Conservation (phyloP, 2,329 filamentous ascomycete genomes). For the Drechslerella coelobrocha region DNA sequence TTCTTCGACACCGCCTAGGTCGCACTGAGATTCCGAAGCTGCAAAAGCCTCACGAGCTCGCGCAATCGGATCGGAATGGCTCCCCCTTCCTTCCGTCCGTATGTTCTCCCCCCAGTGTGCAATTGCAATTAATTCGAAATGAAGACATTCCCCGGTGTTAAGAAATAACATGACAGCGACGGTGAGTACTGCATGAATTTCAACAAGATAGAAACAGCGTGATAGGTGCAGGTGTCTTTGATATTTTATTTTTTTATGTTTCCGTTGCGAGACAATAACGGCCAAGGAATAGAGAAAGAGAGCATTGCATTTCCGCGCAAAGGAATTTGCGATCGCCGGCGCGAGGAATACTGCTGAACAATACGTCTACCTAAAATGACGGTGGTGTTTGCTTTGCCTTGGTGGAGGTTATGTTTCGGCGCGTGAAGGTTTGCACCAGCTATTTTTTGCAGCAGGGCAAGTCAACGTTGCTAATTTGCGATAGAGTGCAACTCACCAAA, state of each 20-base stretch:
- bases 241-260: too few species aligned
- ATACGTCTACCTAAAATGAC: slow-evolving; percentile 21
- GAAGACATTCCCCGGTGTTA: slow-evolving; percentile 44
- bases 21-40: neutral
- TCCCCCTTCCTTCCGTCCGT: neutral
- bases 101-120: neutral
- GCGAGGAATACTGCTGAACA: too few species aligned
- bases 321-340: slow-evolving; percentile 27
- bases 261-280: slow-evolving; percentile 26
- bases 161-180: slow-evolving; percentile 9
- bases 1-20: slow-evolving; percentile 6
- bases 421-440: slow-evolving; percentile 7
- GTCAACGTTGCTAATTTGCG: slow-evolving; percentile 34
- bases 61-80: neutral
- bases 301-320: neutral
- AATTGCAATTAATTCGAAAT: neutral
- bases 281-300: too few species aligned
- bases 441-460: slow-evolving; percentile 20
- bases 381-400: too few species aligned
- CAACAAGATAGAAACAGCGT: neutral
- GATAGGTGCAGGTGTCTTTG: slow-evolving; percentile 4
- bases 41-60: slow-evolving; percentile 28
- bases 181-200: slow-evolving; percentile 8
- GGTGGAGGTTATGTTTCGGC: too few species aligned
- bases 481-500: slow-evolving; percentile 32